phyloP scores from a whole-genome alignment of 116 monocot genomes.

The Zostera marina region DNA sequence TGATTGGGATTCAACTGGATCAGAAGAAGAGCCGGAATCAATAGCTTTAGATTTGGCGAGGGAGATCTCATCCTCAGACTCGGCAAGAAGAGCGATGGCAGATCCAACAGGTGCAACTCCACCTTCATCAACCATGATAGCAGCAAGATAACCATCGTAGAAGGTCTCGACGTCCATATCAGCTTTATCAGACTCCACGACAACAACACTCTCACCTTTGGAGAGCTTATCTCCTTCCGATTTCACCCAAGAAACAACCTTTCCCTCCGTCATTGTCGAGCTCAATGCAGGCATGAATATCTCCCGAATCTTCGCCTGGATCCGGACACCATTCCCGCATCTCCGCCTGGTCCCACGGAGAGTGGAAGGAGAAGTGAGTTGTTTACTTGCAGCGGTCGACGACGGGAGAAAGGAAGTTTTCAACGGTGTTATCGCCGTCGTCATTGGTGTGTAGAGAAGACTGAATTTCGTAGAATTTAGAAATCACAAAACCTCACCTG shows the following conservation, averaged over 20 bases:
- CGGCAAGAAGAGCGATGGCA: conserved; percentile 77
- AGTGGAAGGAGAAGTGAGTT: neutral
- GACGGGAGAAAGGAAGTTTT: conserved; percentile 41
- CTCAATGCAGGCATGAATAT: conserved; percentile 98
- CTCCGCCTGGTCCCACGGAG: neutral
- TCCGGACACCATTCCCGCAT: neutral
- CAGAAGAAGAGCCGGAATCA: conserved; percentile 7
- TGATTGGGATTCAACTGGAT: neutral
- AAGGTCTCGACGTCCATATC: conserved; percentile 98
- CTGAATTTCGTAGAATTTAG: no score
- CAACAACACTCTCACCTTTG: conserved; percentile 83
- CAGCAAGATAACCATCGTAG: conserved; percentile 80
- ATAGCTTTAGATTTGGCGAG: conserved; percentile 63
- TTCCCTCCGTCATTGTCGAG: conserved; percentile 99
- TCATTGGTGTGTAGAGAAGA: neutral
- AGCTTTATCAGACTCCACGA: conserved; percentile 91
- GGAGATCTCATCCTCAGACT: conserved; percentile 68
- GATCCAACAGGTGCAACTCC: conserved; percentile 61
- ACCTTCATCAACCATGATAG: conserved; percentile 62
- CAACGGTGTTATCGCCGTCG: conserved; percentile 28
- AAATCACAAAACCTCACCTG: no score
- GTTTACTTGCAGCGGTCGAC: conserved; percentile 10
- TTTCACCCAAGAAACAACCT: conserved; percentile 84
- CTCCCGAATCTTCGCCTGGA: conserved; percentile 84
- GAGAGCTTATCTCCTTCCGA: conserved; percentile 70